These are phyloP conservation scores for Euphorbia pulcherrima DNA, from an alignment of 345 rosid genomes.

Conservation along the genomic window DNA sequence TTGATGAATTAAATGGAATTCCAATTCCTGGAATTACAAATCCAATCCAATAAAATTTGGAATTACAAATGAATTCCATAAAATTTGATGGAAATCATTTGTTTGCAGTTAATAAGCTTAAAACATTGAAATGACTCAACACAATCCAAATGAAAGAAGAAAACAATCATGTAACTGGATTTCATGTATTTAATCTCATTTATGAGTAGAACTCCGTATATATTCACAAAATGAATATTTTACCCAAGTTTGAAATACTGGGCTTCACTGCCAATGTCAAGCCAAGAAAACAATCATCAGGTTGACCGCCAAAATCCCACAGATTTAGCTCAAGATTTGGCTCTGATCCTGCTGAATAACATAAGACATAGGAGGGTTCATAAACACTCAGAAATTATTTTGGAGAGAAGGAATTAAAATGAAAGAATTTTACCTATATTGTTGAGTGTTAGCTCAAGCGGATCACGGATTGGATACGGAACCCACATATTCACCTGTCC, in stretches of 20 bases:
- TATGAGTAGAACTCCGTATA: not conserved
- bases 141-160: not conserved
- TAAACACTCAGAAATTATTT: not conserved
- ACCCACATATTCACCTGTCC: conserved; percentile 54
- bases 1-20: too few species aligned
- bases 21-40: too few species aligned
- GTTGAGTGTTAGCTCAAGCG: conserved; percentile 72
- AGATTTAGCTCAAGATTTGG: conserved; percentile 94
- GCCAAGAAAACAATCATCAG: conserved; percentile 90
- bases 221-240: conserved; percentile 1
- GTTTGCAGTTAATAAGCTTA: too few species aligned
- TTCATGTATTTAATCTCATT: not conserved
- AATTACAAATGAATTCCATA: too few species aligned
- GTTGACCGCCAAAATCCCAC: conserved; percentile 76
- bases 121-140: not conserved
- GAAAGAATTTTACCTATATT: conserved; percentile 48
- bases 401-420: conserved; percentile 5
- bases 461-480: conserved; percentile 65
- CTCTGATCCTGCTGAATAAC: conserved; percentile 44
- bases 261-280: conserved; percentile 85
- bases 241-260: conserved; percentile 69
- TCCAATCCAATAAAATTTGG: too few species aligned
- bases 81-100: too few species aligned
- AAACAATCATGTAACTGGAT: not conserved
- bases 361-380: conserved; percentile 10